Evolutionary conservation across 495 filamentous ascomycete species (phyloP), one percentile per base, ranked within the genome.

Genomic region (Penicillium simplicissimum): DNA sequence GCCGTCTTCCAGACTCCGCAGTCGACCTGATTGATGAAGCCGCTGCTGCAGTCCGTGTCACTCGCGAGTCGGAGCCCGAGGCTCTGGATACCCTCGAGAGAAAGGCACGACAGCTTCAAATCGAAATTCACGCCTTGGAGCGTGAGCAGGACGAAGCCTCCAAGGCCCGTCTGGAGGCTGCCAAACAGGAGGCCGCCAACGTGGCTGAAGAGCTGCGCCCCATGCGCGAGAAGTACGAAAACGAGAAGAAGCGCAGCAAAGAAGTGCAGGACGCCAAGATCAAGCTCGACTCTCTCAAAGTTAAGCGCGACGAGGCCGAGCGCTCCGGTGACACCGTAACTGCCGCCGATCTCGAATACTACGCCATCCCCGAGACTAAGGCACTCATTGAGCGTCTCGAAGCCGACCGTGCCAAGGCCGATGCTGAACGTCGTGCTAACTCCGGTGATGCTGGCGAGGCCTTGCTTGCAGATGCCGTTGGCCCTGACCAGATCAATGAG

Each of bases 401-500:
- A 74, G 77, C 78, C 31, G 90, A 96, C 59, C 95, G 97, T 67
- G 84, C 84, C 5, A 79, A 79, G 34, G 87, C 87, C 7, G 95
- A 98, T 75, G 85, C 85, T 11, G 88, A 94, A 38, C 81, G 90
- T 13, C 88, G 82, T 64, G 82, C 81, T 15, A 82, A 77, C 11
- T 66, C 72, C 0, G 86, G 82, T 36, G 81, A 82, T 35, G 72
- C 75, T 5, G 88, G 85, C 47, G 84, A 86, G 55, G 74, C 84
- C 17, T 84, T 98, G 67, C 81, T 96, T 42, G 92, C 93, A 10
- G 95, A 98, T 72, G 82, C 95, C 8, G 95, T 98, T 56, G 96
- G 96, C 13, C 92, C 95, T 4, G 95, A 98, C 57, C 94, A 98
- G 71, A 98, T 98, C 83, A 98, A 98, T 76, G 95, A 98, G 71